Conservation (phyloP, 2,329 filamentous ascomycete genomes). For the Bipolaris gigantea region DNA sequence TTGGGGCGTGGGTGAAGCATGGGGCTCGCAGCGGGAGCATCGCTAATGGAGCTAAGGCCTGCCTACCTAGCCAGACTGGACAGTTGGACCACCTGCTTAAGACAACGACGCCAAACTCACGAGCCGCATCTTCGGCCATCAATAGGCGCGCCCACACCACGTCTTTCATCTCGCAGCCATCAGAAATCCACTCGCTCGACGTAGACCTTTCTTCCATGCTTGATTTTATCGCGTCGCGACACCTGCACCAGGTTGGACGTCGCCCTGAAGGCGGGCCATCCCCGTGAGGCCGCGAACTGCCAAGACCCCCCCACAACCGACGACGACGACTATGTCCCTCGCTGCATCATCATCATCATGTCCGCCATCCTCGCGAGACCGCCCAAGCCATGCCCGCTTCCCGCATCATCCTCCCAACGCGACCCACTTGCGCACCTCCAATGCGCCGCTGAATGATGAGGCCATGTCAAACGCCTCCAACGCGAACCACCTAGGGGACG, state of each 20-base stretch:
- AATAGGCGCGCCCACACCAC: conserved; percentile 33
- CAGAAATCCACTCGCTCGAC: conserved; percentile 30
- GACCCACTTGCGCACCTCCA: conserved; percentile 47
- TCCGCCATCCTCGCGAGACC: conserved; percentile 46
- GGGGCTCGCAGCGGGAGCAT: conserved; percentile 9
- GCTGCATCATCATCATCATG: conserved; percentile 42
- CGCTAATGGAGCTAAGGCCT: conserved; percentile 14
- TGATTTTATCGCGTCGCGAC: conserved; percentile 43
- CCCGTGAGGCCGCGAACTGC: conserved; percentile 42
- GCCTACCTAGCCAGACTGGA: conserved; percentile 13
- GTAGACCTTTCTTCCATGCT: conserved; percentile 44
- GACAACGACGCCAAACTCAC: conserved; percentile 14
- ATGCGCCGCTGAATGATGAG: conserved; percentile 50
- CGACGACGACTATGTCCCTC: conserved; percentile 42
- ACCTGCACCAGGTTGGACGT: conserved; percentile 48
- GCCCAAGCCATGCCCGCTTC: conserved; percentile 48
- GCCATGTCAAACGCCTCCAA: conserved; percentile 45
- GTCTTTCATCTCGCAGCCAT: conserved; percentile 41
- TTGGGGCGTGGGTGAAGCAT: conserved; percentile 8
- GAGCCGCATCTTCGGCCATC: conserved; percentile 40
- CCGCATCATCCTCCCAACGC: conserved; percentile 40
- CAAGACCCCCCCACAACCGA: conserved; percentile 39
- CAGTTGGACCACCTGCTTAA: conserved; percentile 14
- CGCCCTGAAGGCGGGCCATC: conserved; percentile 43
- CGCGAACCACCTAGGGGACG: conserved; percentile 43